A percentile compares a stretch with the other conserved stretches of the same genome.
Evolutionary conservation across 257 asterid species (phyloP).

Genomic region (Forsythia viridissima): DNA sequence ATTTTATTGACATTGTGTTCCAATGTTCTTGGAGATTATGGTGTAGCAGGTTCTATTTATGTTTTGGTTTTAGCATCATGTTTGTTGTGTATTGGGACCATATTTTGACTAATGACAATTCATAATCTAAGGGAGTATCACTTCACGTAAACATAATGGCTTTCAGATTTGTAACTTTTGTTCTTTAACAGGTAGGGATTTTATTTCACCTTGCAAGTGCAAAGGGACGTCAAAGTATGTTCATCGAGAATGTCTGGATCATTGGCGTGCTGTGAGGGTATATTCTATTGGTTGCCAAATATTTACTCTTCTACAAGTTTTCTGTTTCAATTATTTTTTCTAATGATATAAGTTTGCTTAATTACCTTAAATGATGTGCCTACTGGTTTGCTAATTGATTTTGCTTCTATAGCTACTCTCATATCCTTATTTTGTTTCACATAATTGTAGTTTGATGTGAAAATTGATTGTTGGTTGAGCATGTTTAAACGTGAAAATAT

Average conservation of each 20-base stretch:
- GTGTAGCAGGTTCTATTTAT: background rate
- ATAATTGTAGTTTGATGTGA: background rate
- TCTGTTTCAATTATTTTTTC: constrained; percentile 8
- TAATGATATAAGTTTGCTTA: constrained; percentile 15
- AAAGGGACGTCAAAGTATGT: constrained; percentile 90
- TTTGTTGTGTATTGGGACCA: background rate
- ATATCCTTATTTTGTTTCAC: background rate
- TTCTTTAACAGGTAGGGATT: constrained; percentile 81
- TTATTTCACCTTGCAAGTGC: constrained; percentile 96
- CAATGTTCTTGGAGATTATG: background rate
- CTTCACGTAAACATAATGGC: constrained; percentile 6
- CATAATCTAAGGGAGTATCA: background rate
- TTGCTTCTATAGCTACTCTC: background rate
- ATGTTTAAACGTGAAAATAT: constrained; percentile 14
- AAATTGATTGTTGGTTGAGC: background rate
- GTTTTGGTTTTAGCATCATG: background rate
- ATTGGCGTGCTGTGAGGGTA: constrained; percentile 97
- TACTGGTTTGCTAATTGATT: constrained; percentile 8
- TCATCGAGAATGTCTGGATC: constrained; percentile 92
- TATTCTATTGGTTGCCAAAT: background rate
- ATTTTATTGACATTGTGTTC: background rate
- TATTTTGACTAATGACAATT: background rate
- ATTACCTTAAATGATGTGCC: background rate
- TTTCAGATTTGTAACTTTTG: constrained; percentile 14
- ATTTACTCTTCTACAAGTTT: background rate